Percentiles rank a stretch among this genome's conserved stretches.
phyloP scores from a whole-genome alignment of 352 stramenopile species.

The Pythium folliculosum region DNA sequence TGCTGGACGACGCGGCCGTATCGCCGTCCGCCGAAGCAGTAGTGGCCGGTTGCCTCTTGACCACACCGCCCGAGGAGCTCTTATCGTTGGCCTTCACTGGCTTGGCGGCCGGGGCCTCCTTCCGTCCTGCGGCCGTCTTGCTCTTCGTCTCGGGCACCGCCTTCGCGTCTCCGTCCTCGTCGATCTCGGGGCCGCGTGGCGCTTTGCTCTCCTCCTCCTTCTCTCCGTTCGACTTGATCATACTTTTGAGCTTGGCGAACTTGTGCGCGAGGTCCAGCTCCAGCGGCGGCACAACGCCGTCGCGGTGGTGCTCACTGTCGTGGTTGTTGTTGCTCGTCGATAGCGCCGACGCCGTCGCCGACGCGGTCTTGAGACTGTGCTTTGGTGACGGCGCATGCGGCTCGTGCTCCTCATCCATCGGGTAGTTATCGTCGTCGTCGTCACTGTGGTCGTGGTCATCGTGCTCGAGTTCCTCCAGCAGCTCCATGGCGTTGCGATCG shows the following conservation, averaged over 20 bases:
- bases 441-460: slow-evolving; percentile 29
- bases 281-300: slow-evolving; percentile 15
- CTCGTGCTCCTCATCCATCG: slow-evolving; percentile 2
- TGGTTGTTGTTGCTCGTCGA: not conserved
- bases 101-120: not conserved
- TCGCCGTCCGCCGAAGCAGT: no score
- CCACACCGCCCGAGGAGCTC: not conserved
- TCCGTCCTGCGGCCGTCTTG: not conserved
- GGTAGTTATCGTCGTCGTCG: slow-evolving; percentile 10
- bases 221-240: slow-evolving; percentile 59
- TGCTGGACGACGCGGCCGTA: not conserved
- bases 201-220: slow-evolving; percentile 1
- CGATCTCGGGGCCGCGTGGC: slow-evolving; percentile 4
- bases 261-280: slow-evolving; percentile 55
- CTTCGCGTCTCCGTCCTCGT: slow-evolving; percentile 2
- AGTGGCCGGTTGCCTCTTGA: not conserved
- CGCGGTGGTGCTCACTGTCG: slow-evolving; percentile 1
- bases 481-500: slow-evolving; percentile 53
- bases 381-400: slow-evolving; percentile 12
- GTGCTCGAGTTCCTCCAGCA: slow-evolving; percentile 44
- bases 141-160: not conserved
- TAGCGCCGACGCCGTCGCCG: not conserved
- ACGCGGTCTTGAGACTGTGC: not conserved
- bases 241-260: slow-evolving; percentile 62
- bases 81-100: not conserved